Conservation (phyloP, 2,329 filamentous ascomycete species). For the Fusarium sp. region DNA sequence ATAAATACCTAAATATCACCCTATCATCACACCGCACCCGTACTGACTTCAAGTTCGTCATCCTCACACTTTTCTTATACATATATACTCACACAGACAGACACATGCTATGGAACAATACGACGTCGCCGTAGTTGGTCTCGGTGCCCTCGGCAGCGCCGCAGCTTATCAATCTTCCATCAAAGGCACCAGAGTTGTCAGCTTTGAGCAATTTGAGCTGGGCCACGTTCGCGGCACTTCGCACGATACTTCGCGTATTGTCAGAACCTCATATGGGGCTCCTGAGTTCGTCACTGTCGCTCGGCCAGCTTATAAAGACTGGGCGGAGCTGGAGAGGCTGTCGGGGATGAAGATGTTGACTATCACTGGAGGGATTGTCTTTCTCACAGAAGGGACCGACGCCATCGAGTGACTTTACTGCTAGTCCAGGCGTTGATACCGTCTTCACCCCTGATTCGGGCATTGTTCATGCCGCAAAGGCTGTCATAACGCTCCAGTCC, state of each 20-base stretch:
- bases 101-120: too few relatives aligned
- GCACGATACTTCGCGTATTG: conserved; percentile 26
- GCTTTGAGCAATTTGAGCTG: background rate
- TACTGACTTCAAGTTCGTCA: too few relatives aligned
- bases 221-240: background rate
- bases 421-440: conserved; percentile 3
- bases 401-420: background rate
- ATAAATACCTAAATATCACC: too few relatives aligned
- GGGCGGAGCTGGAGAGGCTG: conserved; percentile 10
- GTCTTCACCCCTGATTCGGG: conserved; percentile 33
- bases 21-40: too few relatives aligned
- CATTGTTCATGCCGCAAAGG: too few relatives aligned
- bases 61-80: too few relatives aligned
- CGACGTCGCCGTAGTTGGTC: too few relatives aligned
- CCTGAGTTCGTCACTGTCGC: conserved; percentile 29
- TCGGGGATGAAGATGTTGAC: conserved; percentile 16
- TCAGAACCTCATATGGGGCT: conserved; percentile 22
- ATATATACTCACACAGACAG: too few relatives aligned
- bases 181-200: too few relatives aligned
- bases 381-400: conserved; percentile 14
- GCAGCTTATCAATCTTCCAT: too few relatives aligned
- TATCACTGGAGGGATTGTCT: conserved; percentile 29
- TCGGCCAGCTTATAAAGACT: conserved; percentile 29
- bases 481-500: too few relatives aligned
- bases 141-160: too few relatives aligned